These are phyloP conservation scores for Ulota crispa DNA, from an alignment of 225 moss, liverwort and hornwort genomes.

Conservation along the genomic window DNA sequence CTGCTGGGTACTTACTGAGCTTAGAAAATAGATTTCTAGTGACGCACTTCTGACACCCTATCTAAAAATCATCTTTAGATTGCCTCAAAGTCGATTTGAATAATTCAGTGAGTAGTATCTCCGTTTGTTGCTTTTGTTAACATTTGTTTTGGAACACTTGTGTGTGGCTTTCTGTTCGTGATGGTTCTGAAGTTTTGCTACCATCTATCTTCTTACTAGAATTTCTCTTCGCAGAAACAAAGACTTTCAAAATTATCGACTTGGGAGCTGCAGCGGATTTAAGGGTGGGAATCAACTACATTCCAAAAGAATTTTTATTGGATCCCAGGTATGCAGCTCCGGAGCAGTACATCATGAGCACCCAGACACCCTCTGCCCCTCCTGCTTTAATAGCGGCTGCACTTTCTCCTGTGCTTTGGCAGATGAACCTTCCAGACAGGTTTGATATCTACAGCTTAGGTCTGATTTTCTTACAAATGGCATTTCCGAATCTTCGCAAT, in stretches of 20 bases:
- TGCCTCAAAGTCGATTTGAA: not conserved
- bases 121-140: not conserved
- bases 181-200: not conserved
- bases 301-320: slow-evolving; percentile 94
- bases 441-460: slow-evolving; percentile 94
- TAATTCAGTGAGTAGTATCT: not conserved
- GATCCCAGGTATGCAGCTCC: slow-evolving; percentile 98
- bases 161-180: not conserved
- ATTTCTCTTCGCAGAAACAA: slow-evolving; percentile 52
- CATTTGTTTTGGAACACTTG: not conserved
- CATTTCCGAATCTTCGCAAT: slow-evolving; percentile 81
- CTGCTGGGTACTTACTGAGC: not conserved
- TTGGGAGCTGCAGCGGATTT: slow-evolving; percentile 96
- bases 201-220: slow-evolving; percentile 12
- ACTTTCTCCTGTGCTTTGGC: slow-evolving; percentile 95
- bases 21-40: not conserved
- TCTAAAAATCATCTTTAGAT: not conserved
- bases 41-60: not conserved
- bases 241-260: slow-evolving; percentile 91
- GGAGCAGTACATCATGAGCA: slow-evolving; percentile 99
- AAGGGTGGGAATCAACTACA: slow-evolving; percentile 97
- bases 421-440: slow-evolving; percentile 99
- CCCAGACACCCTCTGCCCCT: slow-evolving; percentile 96
- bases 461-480: slow-evolving; percentile 93
- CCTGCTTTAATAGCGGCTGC: slow-evolving; percentile 85